Evolutionary conservation across 352 stramenopile species (phyloP).

Genomic region (Globisporangium radiosum): DNA sequence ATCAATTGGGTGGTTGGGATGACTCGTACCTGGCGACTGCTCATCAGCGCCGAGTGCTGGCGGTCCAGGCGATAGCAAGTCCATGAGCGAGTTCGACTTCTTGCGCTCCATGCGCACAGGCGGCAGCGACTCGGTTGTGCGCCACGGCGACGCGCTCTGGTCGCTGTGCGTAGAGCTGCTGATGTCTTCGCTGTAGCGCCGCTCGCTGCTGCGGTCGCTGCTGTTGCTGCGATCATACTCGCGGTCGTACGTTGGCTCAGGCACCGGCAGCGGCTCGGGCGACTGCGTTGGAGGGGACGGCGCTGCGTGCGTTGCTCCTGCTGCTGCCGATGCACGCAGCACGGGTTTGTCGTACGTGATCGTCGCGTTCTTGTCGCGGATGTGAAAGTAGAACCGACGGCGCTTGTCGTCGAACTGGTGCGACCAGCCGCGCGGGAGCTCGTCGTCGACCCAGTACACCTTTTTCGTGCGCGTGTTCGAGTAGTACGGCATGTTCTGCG

Average conservation of each 20-base stretch:
- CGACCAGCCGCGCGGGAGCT: constrained; percentile 72
- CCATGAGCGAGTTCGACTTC: constrained; percentile 75
- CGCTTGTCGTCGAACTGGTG: constrained; percentile 69
- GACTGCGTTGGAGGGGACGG: constrained; percentile 7
- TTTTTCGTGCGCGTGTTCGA: constrained; percentile 70
- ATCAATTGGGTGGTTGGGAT: too few relatives aligned
- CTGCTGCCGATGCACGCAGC: constrained; percentile 13
- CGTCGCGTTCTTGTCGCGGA: constrained; percentile 59
- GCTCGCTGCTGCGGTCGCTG: not conserved
- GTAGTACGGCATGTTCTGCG: constrained; percentile 85
- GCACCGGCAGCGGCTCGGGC: constrained; percentile 32
- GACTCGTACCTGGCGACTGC: constrained; percentile 21
- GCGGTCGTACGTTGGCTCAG: constrained; percentile 37
- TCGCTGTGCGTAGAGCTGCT: constrained; percentile 4
- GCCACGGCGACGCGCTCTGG: constrained; percentile 7
- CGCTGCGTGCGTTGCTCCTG: not conserved
- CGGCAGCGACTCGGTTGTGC: constrained; percentile 5
- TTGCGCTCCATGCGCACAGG: constrained; percentile 32
- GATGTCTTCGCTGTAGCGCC: constrained; percentile 10
- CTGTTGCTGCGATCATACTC: constrained; percentile 2
- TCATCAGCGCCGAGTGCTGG: constrained; percentile 30
- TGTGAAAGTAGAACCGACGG: constrained; percentile 68
- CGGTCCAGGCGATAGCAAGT: constrained; percentile 59
- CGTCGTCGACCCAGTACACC: constrained; percentile 80
- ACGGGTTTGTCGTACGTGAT: constrained; percentile 72